Evolutionary conservation across 306 rosid species (phyloP), one percentile per base, ranked within the genome.

Genomic region (Castanospermum australe): DNA sequence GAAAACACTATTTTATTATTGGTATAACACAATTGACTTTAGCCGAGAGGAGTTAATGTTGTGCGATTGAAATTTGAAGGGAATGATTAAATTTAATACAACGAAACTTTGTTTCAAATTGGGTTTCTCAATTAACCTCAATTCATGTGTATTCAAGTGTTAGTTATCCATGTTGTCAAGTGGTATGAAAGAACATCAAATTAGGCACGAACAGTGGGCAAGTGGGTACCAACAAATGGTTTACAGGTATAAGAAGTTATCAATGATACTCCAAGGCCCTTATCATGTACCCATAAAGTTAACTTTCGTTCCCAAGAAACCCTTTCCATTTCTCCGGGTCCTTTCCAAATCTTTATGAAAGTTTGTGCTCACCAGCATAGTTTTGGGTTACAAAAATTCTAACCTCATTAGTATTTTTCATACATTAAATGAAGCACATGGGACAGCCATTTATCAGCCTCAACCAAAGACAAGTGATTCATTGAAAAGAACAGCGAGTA

Each of bases 161-260:
- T 6, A 33, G 50, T 48, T 50, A 28, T 76, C 52, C 41, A 48
- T 44, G 48, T 44, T 59, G 70, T 76, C 17, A 18, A 62, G 35
- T 47, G 72, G 14, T 73, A 59, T 28, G 69, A 61, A 44, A 30
- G 71, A 61, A 45, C 22, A 61, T 2, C 24, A 45, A 45, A 32
- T 44, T 22, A 12, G 50, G 51, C 21, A 14, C 2, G 35, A n/a
- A 42, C 32, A 47, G 17, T 45, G 60, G 72, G 70, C 33, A 63
- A 71, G 69, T 42, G 60, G 75, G 55, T 56, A 42, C 18, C 36
- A 44, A 14, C 63, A 33, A 69, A 18, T 67, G 51, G 82, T 25
- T 57, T 57, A 59, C 77, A 69, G 71, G 71, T 69, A 78, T 68
- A 78, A 68, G 70, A 57, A 69, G 77, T 68, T 68, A 57, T 15